Conservation (phyloP, 345 rosid genomes). For the Salix brachista region DNA sequence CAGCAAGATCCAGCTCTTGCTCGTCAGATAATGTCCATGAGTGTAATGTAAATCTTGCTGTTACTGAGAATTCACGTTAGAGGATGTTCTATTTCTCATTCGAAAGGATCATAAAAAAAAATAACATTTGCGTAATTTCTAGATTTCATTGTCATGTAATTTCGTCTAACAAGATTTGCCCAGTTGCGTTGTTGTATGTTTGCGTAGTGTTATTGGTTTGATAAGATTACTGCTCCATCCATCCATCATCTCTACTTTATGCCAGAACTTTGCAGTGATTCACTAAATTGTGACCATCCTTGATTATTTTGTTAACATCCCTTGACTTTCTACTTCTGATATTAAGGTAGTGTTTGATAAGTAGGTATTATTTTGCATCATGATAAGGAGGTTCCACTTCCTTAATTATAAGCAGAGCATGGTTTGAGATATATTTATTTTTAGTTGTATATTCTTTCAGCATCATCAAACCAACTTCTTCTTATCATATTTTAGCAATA, state of each 20-base stretch:
- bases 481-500: too few relatives aligned
- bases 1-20: conserved; percentile 92
- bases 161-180: neutral
- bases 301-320: too few relatives aligned
- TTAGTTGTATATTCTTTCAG: too few relatives aligned
- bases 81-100: neutral
- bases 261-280: neutral
- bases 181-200: neutral
- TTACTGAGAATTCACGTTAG: neutral
- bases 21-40: conserved; percentile 84
- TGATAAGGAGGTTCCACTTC: too few relatives aligned
- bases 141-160: neutral
- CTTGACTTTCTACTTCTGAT: too few relatives aligned
- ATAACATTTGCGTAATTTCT: neutral
- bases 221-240: neutral
- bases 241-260: neutral
- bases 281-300: too few relatives aligned
- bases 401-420: too few relatives aligned
- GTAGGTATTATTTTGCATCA: too few relatives aligned
- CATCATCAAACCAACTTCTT: too few relatives aligned
- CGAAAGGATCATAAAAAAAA: neutral
- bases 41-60: conserved; percentile 7
- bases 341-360: too few relatives aligned
- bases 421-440: too few relatives aligned
- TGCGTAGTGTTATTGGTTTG: neutral